Evolutionary conservation across 2,329 filamentous ascomycete genomes (phyloP).

Genomic region (Zymoseptoria brevis): DNA sequence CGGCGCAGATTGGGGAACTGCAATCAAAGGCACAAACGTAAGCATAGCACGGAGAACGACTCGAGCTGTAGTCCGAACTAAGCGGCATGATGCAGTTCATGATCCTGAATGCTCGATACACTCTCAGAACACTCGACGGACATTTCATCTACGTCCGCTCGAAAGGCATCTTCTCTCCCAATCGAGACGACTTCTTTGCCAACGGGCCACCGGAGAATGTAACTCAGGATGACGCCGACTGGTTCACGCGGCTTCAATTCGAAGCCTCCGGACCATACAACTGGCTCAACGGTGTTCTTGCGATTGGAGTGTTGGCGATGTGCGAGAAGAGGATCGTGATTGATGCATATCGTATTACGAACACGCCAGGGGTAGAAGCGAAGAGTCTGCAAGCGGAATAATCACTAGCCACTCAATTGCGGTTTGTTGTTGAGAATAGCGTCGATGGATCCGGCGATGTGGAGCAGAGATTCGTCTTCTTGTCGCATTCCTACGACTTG

Average conservation of each 20-base stretch:
- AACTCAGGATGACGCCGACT: conserved; percentile 17
- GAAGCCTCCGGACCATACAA: conserved; percentile 17
- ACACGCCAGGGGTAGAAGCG: conserved; percentile 11
- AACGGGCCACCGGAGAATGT: conserved; percentile 5
- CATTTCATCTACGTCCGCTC: conserved; percentile 17
- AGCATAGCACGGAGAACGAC: background rate
- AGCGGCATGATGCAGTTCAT: conserved; percentile 11
- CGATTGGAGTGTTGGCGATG: conserved; percentile 18
- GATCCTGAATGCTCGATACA: conserved; percentile 19
- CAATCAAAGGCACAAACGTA: conserved; percentile 8
- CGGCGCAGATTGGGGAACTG: conserved; percentile 19
- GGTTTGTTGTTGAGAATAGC: conserved; percentile 19
- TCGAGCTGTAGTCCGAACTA: background rate
- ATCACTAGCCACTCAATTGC: background rate
- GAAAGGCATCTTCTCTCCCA: conserved; percentile 14
- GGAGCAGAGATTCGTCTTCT: conserved; percentile 25
- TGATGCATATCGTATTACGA: conserved; percentile 20
- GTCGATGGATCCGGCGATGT: conserved; percentile 22
- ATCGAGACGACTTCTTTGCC: background rate
- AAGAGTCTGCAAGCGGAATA: background rate
- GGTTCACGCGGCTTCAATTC: conserved; percentile 20
- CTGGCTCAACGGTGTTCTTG: conserved; percentile 20
- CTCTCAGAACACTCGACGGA: conserved; percentile 17
- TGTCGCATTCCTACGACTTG: conserved; percentile 30
- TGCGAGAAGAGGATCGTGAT: conserved; percentile 17